Base-by-base conservation (phyloP, 1,284 basidiomycete genomes). In the Ceratobasidium sp. region DNA sequence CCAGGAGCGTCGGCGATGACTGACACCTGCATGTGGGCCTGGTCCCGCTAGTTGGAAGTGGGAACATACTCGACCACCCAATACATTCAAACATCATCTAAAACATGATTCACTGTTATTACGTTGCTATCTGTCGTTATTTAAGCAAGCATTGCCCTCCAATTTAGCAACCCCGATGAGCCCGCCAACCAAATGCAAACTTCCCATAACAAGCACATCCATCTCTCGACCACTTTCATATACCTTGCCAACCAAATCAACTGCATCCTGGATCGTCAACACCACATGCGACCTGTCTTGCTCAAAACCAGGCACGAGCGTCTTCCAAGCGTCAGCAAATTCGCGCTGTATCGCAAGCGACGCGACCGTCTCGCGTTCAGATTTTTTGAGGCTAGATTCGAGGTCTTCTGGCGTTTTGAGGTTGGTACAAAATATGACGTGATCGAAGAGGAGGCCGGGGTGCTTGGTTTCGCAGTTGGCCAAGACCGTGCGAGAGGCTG, bases 391-490 rank as follows among this genome's bases (percentile, higher is more conserved):
- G 31, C 88, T 96, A 94, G 95, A 75, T 0, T 39, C 53, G 27
- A 72, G 46, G 74, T 37, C 58, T 54, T 72, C 22, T 54, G 24
- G 75, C 14, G 75, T 77, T 0, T 98, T 99, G 54, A 96, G 92
- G 81, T 99, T 99, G 31, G 96, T 92, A 82, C 96, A 98, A 82
- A 99, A 99, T 74, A 98, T 88, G 76, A 95, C 93, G 62, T 89
- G 86, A 80, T 94, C 88, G 80, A 99, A 98, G 79, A 94, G 90
- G 75, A 87, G 80, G 9, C 59, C 64, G 1, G 73, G 56, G 64
- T 72, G 58, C 19, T 27, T 22, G 5, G 22, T 41, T 22, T 74
- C 31, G 59, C 64, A 74, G 31, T 74, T 43, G 41, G 59, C 58
- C 11, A 59, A 41, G 9, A 19, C 43, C 27, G 41, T 54, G 34